Base-by-base conservation (phyloP, 2,329 filamentous ascomycete species). In the Septoria petroselini region DNA sequence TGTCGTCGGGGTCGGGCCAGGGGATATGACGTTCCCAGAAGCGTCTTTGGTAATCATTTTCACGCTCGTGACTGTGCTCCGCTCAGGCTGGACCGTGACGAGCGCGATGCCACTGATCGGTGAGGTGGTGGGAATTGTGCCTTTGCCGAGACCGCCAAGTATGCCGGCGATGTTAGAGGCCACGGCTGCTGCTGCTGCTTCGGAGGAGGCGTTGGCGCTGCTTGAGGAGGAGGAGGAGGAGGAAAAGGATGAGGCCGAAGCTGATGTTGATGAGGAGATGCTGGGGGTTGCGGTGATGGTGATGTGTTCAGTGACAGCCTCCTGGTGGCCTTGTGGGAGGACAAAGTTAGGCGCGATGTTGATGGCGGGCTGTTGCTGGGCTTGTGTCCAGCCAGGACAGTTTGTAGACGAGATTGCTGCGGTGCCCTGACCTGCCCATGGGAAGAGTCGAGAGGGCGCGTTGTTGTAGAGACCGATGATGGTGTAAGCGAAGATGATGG, bases 401-500 rank as follows among this genome's bases (percentile, higher is more conserved):
- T 60, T 62, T 1, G 19, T 43, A 12, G 19, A 14, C 9, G 54
- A 46, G 7, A 55, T 27, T 8, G 38, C 42, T 14, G 52, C 40
- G 2, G 35, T 40, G 27, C 48, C 47, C 29, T 50, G 48, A 7
- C 54, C 53, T 8, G 58, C 53, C 58, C 55, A 58, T 1, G 60
- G 57, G 11, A 66, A 53, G 38, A 65, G 53, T 7, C 57, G 51
- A 11, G 56, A 41, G 12, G 65, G 65, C 1, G 65, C 51, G 39
- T 64, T 68, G 55, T 64, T 63, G 59, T 68, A 67, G 7, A 70
- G 64, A 7, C 66, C 68, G 29, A 70, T 65, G 25, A 66, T 56
- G 3, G 66, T 69, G 58, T 69, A 70, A 12, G 65, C 62, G 53
- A 70, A 69, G 15, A 70, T 61, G 23, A 66, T 46, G 2, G 61